These are phyloP conservation scores for Saccharomyces paradoxus DNA, from an alignment of 805 yeast genomes.

Conservation along the genomic window DNA sequence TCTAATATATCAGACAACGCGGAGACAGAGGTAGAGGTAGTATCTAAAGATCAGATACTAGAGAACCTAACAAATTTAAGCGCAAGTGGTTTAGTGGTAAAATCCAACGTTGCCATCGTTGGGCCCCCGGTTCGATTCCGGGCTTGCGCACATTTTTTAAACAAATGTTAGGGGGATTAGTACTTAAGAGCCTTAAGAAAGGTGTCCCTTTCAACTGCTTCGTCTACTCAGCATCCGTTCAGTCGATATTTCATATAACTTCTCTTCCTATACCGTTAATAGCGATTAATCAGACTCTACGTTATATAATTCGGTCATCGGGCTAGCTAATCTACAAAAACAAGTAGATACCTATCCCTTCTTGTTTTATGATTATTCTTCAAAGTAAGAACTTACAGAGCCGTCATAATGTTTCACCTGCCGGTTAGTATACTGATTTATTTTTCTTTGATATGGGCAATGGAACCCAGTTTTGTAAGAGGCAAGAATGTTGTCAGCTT, in stretches of 20 bases:
- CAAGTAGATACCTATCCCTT: not conserved
- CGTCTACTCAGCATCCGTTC: not conserved
- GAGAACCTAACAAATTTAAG: no score
- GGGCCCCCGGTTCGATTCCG: slow-evolving; percentile 18
- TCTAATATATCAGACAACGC: no score
- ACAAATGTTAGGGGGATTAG: no score
- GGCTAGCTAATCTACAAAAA: not conserved
- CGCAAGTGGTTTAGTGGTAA: not conserved
- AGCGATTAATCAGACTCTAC: not conserved
- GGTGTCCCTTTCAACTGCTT: no score
- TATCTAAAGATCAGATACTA: no score
- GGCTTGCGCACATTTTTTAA: slow-evolving; percentile 5
- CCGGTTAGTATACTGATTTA: not conserved
- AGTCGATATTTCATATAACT: no score
- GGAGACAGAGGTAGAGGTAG: no score
- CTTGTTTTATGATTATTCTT: not conserved
- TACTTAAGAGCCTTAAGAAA: no score
- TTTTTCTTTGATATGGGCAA: not conserved
- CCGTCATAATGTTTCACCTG: not conserved
- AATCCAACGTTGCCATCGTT: slow-evolving; percentile 3
- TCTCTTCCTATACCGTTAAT: not conserved
- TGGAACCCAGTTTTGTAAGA: not conserved
- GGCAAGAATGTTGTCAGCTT: slow-evolving; percentile 8
- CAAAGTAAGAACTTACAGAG: not conserved
- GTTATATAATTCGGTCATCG: not conserved